A percentile compares a stretch with the other conserved stretches of the same genome.
phyloP scores from a whole-genome alignment of 2,329 filamentous ascomycete species.

The Aaosphaeria pasadenensis region DNA sequence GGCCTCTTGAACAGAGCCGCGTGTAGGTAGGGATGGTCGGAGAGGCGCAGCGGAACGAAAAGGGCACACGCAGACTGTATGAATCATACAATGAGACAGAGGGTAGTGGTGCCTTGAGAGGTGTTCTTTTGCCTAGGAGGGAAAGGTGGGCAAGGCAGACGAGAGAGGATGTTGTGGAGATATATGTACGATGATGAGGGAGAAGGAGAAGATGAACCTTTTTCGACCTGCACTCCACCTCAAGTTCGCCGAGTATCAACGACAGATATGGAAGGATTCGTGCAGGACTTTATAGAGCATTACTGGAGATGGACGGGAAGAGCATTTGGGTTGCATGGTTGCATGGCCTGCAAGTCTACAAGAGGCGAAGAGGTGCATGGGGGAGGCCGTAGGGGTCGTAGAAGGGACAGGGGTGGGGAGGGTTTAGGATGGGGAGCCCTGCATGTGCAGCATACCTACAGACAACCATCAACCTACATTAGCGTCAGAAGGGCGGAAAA shows the following conservation, averaged over 20 bases:
- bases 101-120: slow-evolving; percentile 22
- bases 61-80: slow-evolving; percentile 11
- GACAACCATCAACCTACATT: slow-evolving; percentile 17
- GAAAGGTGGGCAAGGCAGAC: slow-evolving; percentile 14
- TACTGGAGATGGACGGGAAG: slow-evolving; percentile 9
- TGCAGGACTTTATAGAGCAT: slow-evolving; percentile 27
- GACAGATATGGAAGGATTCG: slow-evolving; percentile 16
- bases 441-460: slow-evolving; percentile 17
- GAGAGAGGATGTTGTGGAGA: slow-evolving; percentile 4
- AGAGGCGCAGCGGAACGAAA: slow-evolving; percentile 24
- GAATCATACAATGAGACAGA: slow-evolving; percentile 28
- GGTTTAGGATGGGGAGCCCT: slow-evolving; percentile 11
- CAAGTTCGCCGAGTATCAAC: slow-evolving; percentile 17
- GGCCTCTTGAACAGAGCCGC: slow-evolving; percentile 20
- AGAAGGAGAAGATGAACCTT: slow-evolving; percentile 5
- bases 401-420: background rate
- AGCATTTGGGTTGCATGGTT: no score
- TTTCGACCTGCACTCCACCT: slow-evolving; percentile 15
- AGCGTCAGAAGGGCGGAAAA: slow-evolving; percentile 32
- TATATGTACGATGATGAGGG: slow-evolving; percentile 2
- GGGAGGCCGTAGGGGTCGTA: slow-evolving; percentile 11
- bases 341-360: no score
- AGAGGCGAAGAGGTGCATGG: no score
- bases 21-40: slow-evolving; percentile 17
- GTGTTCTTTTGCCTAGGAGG: slow-evolving; percentile 18